phyloP scores from a whole-genome alignment of 768 basidiomycete genomes.

The Ramaria sp. region DNA sequence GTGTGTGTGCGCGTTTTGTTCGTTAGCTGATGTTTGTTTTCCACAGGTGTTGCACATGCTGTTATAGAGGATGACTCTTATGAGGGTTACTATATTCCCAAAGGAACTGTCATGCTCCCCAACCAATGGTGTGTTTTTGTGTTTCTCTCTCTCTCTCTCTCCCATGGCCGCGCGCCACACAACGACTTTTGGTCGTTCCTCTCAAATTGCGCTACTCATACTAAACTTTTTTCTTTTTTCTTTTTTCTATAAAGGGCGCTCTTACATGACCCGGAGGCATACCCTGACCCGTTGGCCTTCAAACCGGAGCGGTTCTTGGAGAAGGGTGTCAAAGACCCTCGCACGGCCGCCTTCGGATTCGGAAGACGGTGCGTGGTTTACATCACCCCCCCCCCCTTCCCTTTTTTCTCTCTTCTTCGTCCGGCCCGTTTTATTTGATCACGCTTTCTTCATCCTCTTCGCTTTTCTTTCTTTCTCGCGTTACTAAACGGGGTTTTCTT shows the following conservation, averaged over 20 bases:
- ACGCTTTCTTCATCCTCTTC: too few relatives aligned
- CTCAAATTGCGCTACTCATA: too few relatives aligned
- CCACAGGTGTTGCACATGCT: conserved; percentile 26
- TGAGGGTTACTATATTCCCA: conserved; percentile 27
- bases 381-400: background rate
- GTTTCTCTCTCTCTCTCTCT: background rate
- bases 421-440: too few relatives aligned
- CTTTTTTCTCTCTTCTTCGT: background rate
- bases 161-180: too few relatives aligned
- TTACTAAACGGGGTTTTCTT: too few relatives aligned
- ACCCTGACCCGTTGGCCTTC: conserved; percentile 22
- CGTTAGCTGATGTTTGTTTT: too few relatives aligned
- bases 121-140: conserved; percentile 23
- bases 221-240: too few relatives aligned
- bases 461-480: too few relatives aligned
- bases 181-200: too few relatives aligned
- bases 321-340: background rate
- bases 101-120: conserved; percentile 23
- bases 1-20: too few relatives aligned
- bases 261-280: conserved; percentile 27
- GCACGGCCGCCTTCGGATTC: background rate
- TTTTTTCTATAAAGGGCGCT: conserved; percentile 16
- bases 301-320: conserved; percentile 26
- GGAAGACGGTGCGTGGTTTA: background rate
- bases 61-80: conserved; percentile 26